Evolutionary conservation across 345 rosid species (phyloP).

Genomic region (Balakata baccata): DNA sequence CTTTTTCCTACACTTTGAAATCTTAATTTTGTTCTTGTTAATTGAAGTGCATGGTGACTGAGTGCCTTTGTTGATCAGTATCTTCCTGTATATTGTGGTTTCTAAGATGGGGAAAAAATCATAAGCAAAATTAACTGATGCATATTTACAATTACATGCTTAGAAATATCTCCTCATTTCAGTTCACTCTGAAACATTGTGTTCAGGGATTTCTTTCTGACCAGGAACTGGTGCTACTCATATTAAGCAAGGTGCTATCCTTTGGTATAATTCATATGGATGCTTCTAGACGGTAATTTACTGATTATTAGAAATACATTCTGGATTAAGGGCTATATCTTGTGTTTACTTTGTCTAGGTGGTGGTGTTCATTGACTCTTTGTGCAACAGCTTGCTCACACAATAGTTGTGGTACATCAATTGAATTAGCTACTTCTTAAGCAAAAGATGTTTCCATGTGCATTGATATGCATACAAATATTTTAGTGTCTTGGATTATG

Average conservation of each 20-base stretch:
- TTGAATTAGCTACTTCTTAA: conserved; percentile 14
- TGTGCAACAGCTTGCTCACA: background rate
- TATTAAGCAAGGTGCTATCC: conserved; percentile 31
- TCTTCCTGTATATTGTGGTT: background rate
- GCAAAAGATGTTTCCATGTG: background rate
- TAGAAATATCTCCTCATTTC: conserved; percentile 11
- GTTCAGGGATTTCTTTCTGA: conserved; percentile 22
- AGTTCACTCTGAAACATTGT: conserved; percentile 25
- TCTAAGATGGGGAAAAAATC: background rate
- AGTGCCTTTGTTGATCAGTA: background rate
- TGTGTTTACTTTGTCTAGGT: background rate
- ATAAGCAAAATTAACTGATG: background rate
- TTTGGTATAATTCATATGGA: conserved; percentile 34
- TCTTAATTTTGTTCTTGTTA: background rate
- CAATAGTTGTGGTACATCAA: background rate
- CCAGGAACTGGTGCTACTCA: conserved; percentile 32
- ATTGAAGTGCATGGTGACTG: background rate
- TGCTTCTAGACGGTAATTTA: conserved; percentile 38
- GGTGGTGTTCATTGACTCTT: background rate
- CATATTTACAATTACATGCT: background rate
- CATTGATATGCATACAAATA: background rate
- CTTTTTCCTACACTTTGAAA: background rate
- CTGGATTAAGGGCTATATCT: conserved; percentile 20
- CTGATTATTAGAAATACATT: conserved; percentile 18
- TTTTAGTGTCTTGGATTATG: conserved; percentile 12